phyloP scores from a whole-genome alignment of 2,329 filamentous ascomycete species.

The Xylaria sp. region DNA sequence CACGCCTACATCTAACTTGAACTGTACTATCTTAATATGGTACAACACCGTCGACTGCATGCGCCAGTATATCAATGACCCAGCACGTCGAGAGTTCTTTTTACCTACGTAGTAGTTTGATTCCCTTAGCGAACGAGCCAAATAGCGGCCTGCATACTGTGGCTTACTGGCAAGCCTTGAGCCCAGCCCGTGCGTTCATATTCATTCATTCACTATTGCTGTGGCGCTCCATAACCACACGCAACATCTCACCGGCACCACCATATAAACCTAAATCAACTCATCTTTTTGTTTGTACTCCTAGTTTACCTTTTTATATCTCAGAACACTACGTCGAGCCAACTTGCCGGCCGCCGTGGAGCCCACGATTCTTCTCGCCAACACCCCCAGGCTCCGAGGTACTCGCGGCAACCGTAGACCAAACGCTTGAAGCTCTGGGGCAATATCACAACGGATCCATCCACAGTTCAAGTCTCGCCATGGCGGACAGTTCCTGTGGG shows the following conservation, averaged over 20 bases:
- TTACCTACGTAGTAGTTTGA: background rate
- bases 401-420: background rate
- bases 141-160: background rate
- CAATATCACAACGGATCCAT: background rate
- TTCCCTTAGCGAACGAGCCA: background rate
- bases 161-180: background rate
- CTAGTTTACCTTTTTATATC: background rate
- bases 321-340: no score
- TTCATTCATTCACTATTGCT: background rate
- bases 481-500: conserved; percentile 69
- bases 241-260: background rate
- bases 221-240: background rate
- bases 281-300: background rate
- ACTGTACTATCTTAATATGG: conserved; percentile 11
- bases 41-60: background rate
- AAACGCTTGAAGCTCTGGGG: background rate
- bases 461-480: conserved; percentile 41
- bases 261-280: background rate
- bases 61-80: no score
- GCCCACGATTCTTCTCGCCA: background rate
- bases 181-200: background rate
- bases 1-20: background rate
- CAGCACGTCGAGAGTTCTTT: background rate
- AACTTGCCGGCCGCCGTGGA: background rate
- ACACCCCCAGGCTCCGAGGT: background rate